Base-by-base conservation (phyloP, 2,329 filamentous ascomycete species). In the Cladosporium colombiae region DNA sequence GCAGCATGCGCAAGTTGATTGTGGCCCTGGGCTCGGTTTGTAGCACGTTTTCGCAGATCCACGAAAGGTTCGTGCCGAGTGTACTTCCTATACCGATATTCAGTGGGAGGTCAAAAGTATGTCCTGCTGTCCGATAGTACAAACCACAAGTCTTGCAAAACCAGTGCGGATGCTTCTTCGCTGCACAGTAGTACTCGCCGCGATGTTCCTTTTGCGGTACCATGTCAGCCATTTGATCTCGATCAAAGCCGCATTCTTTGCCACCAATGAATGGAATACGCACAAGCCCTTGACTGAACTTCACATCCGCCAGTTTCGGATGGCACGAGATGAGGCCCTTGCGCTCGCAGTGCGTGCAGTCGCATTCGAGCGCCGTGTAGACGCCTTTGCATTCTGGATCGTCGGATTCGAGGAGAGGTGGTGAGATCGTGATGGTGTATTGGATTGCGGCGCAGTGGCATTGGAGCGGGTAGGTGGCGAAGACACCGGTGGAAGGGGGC, bases 381-480 rank as follows among this genome's bases (percentile, higher is more conserved):
- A 68, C 52, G 1, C 64, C 68, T 66, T 69, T 65, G 16, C 64
- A 68, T 60, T 66, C 18, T 6, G 68, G 40, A 21, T 44, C 35
- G 31, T 67, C 16, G 10, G 67, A 52, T 23, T 66, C 56, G 59
- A 68, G 69, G 3, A 74, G 69, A 5, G 72, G 73, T 35, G 73
- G 73, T 18, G 72, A 74, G 40, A 74, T 58, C 0, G 31, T 72
- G 29, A 72, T 70, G 31, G 37, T 67, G 57, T 64, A 73, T 64
- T 69, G 69, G 18, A 75, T 69, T 16, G 72, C 65, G 46, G 69
- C 71, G 68, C 73, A 75, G 68, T 75, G 73, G 68, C 73, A 75
- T 68, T 74, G 69, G 7, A 73, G 67, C 27, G 65, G 33, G 64
- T 74, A 74, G 16, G 65, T 69, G 6, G 58, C 66, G 50, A 56